Evolutionary conservation across 176 grass and related monocot genomes (phyloP).

Genomic region (Ensete glaucum): DNA sequence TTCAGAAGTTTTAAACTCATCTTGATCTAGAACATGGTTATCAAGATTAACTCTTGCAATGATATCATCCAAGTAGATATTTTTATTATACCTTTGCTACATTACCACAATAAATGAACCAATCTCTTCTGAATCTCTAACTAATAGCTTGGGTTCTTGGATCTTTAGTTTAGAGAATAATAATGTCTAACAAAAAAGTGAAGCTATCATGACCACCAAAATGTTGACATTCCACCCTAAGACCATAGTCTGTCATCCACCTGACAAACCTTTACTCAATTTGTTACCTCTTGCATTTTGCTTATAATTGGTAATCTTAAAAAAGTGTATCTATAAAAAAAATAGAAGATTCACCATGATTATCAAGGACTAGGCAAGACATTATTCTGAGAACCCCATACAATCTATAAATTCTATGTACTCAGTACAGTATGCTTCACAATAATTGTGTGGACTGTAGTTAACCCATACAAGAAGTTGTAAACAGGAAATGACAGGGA

Average conservation of each 20-base stretch:
- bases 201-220: not conserved
- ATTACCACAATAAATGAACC: too few relatives aligned
- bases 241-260: not conserved
- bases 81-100: too few relatives aligned
- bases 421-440: not conserved
- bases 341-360: not conserved
- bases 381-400: not conserved
- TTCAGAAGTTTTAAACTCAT: too few relatives aligned
- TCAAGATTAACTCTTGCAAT: not conserved
- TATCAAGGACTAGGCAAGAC: not conserved
- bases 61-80: too few relatives aligned
- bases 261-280: not conserved
- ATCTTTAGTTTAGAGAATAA: not conserved
- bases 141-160: not conserved
- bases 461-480: not conserved
- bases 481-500: constrained; percentile 3
- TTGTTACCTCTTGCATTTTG: not conserved
- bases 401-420: not conserved
- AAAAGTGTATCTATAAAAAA: not conserved
- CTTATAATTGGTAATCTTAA: not conserved
- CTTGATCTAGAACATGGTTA: not conserved
- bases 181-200: not conserved
- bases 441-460: not conserved
- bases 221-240: not conserved
- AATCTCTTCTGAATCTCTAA: too few relatives aligned